These are phyloP conservation scores for Dacryopinax primogenitus DNA, from an alignment of 768 basidiomycete genomes.

Conservation along the genomic window DNA sequence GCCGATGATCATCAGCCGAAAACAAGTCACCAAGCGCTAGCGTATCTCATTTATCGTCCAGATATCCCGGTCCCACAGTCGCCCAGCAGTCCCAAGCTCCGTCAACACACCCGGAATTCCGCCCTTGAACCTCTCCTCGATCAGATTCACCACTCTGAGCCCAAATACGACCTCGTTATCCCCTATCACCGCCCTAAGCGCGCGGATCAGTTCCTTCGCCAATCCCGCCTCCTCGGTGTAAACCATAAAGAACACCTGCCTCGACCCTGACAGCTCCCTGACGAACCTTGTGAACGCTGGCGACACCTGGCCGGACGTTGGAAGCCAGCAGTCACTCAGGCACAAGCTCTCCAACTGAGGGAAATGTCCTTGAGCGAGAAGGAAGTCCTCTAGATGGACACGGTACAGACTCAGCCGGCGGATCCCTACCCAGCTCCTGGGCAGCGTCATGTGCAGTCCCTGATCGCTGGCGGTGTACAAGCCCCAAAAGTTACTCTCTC, in stretches of 20 bases:
- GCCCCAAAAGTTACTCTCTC: background rate
- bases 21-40: too few species aligned
- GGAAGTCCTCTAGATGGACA: background rate
- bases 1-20: too few species aligned
- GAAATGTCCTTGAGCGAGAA: background rate
- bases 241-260: conserved; percentile 1
- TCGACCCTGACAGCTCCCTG: background rate
- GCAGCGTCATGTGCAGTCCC: background rate
- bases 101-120: conserved; percentile 2
- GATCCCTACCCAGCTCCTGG: background rate
- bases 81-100: background rate
- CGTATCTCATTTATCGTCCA: background rate
- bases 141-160: background rate
- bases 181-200: background rate
- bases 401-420: conserved; percentile 7
- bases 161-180: background rate
- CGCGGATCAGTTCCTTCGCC: background rate
- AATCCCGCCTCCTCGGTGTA: background rate
- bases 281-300: background rate
- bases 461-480: background rate
- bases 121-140: conserved; percentile 9
- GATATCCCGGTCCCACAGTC: conserved; percentile 3
- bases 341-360: background rate
- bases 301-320: background rate
- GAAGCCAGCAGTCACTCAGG: conserved; percentile 5